Conservation (phyloP, 2,329 filamentous ascomycete species). For the Pseudocercospora vitis region DNA sequence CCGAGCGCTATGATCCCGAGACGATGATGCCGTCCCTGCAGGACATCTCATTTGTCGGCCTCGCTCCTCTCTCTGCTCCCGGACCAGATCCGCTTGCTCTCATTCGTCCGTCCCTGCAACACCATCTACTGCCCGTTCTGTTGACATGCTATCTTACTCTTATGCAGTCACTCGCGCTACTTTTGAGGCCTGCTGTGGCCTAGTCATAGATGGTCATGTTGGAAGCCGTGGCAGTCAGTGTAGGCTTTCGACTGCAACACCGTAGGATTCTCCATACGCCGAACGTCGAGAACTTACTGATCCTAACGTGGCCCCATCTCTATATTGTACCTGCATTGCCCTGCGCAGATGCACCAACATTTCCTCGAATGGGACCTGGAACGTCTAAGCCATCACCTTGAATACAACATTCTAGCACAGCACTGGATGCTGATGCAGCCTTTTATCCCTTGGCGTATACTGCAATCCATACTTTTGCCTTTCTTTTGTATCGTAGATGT, state of each 20-base stretch:
- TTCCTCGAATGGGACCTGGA: slow-evolving; percentile 2
- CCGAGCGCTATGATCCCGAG: slow-evolving; percentile 8
- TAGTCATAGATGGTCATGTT: slow-evolving; percentile 9
- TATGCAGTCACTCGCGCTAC: slow-evolving; percentile 11
- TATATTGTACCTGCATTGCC: slow-evolving; percentile 25
- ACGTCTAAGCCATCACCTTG: slow-evolving; percentile 18
- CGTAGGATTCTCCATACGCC: slow-evolving; percentile 14
- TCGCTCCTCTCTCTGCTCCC: slow-evolving; percentile 2
- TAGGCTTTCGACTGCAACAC: slow-evolving; percentile 8
- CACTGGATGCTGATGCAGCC: slow-evolving; percentile 18
- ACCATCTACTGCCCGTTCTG: slow-evolving; percentile 19
- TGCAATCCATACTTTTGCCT: background rate
- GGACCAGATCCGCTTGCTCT: slow-evolving; percentile 11
- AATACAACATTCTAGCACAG: slow-evolving; percentile 10
- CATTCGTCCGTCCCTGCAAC: slow-evolving; percentile 18
- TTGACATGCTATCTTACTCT: slow-evolving; percentile 10
- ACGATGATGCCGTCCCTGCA: slow-evolving; percentile 16
- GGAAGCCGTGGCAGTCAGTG: slow-evolving; percentile 7
- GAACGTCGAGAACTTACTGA: slow-evolving; percentile 8
- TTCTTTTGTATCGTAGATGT: slow-evolving; percentile 6
- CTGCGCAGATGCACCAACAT: slow-evolving; percentile 14
- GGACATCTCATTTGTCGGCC: slow-evolving; percentile 14
- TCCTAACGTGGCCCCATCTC: slow-evolving; percentile 11
- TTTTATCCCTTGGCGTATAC: slow-evolving; percentile 5
- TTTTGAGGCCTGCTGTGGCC: slow-evolving; percentile 17